Percentiles rank a stretch among this genome's conserved stretches.
Conservation (phyloP, 2,329 filamentous ascomycete genomes). For the Pseudocercospora pini-densiflorae region DNA sequence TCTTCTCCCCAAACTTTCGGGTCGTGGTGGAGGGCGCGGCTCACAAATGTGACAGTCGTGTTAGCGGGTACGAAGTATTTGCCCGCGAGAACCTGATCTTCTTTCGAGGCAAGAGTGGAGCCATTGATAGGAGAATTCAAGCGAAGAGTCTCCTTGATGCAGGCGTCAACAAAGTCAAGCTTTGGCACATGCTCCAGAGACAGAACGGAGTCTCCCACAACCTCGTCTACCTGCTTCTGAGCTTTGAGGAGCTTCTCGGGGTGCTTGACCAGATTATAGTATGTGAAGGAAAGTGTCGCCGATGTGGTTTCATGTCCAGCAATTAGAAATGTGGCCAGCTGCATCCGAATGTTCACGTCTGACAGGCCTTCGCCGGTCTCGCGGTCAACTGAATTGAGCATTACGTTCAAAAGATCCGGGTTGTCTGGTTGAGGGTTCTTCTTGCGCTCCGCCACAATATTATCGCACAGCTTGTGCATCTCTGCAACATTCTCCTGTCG, state of each 20-base stretch:
- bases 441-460: conserved; percentile 20
- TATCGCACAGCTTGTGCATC: conserved; percentile 21
- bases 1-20: conserved; percentile 51
- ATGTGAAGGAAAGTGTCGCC: conserved; percentile 42
- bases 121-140: conserved; percentile 48
- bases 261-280: conserved; percentile 59
- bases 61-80: conserved; percentile 45
- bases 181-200: conserved; percentile 55
- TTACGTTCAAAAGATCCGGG: conserved; percentile 63
- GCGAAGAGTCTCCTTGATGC: conserved; percentile 62
- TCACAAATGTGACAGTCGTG: conserved; percentile 39
- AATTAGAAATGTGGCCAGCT: conserved; percentile 71
- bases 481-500: conserved; percentile 11
- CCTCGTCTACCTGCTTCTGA: conserved; percentile 59
- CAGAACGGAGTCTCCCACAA: conserved; percentile 54
- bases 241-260: conserved; percentile 55
- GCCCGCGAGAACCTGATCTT: conserved; percentile 37
- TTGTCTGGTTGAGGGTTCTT: conserved; percentile 21
- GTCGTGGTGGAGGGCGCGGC: conserved; percentile 48
- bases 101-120: conserved; percentile 26
- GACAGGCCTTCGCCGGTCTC: conserved; percentile 63
- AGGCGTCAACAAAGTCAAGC: conserved; percentile 59
- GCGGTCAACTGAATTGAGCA: conserved; percentile 64
- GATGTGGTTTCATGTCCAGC: conserved; percentile 39
- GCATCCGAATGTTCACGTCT: conserved; percentile 67